Evolutionary conservation across 495 filamentous ascomycete species (phyloP).

Genomic region (Penicillium simplicissimum): DNA sequence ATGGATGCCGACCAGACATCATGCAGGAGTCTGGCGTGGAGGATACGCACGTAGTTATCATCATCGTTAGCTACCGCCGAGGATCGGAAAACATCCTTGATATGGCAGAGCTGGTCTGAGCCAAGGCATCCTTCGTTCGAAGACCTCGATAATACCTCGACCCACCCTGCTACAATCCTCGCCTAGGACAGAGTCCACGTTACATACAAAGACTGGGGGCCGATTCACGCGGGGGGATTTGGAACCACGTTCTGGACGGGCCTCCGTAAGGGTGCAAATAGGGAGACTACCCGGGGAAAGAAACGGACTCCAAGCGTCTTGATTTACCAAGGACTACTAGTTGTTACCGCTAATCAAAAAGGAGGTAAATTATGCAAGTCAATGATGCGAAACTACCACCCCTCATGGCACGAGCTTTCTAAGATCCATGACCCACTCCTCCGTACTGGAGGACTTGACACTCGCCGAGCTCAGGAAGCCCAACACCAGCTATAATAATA

Average conservation of each 20-base stretch:
- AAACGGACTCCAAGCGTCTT: neutral
- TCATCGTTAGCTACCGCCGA: neutral
- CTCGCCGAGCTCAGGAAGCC: neutral
- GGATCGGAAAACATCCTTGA: neutral
- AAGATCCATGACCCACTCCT: neutral
- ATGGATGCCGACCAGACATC: neutral
- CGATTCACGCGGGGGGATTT: neutral
- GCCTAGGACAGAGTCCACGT: neutral
- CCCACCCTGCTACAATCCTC: neutral
- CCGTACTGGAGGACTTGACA: neutral
- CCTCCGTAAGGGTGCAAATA: neutral
- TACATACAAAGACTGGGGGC: neutral
- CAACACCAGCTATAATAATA: slow-evolving; percentile 13
- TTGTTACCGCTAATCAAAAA: slow-evolving; percentile 8
- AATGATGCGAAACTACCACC: slow-evolving; percentile 11
- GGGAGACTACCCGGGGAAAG: neutral
- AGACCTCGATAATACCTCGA: neutral
- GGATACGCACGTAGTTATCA: neutral
- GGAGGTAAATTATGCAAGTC: slow-evolving; percentile 19
- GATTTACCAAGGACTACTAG: neutral
- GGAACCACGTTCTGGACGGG: neutral
- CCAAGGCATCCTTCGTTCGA: neutral
- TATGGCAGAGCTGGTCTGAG: neutral
- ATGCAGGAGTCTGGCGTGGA: neutral
- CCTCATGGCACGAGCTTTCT: slow-evolving; percentile 8